Evolutionary conservation across 306 rosid species (phyloP), one percentile per base, ranked within the genome.

Genomic region (Begonia masoniana): DNA sequence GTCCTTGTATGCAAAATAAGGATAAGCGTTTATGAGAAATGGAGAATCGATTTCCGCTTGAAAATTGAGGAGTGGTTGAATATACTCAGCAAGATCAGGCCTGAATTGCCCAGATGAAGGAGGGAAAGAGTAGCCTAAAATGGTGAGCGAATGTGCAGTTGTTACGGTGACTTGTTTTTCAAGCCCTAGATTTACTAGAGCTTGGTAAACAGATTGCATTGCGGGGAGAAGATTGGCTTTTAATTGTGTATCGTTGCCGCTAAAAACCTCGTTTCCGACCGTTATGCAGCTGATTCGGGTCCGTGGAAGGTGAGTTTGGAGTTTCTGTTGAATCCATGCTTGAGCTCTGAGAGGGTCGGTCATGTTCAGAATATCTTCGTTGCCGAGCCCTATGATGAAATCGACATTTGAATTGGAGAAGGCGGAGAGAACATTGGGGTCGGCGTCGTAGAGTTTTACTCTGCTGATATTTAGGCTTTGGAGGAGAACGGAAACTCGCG

Each of bases 1-100:
- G 41, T 59, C 95, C 36, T 83, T 74, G 62, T 79, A 92, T 1
- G 96, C 95, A 45, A 92, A 92, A 49, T 81, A 92, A 0, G 99
- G 95, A 53, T 92, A 92, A 4, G 96, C 96, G 67, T 92, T 86
- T 71, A 92, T 82, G 96, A 96, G 87, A 57, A 86, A 92, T 2
- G 99, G 99, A 0, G 99, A 53, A 21, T 77, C 83, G 1, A 96
- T 75, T 52, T 31, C 67, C 10, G 75, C 42, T 49, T 86, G 63
- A 83, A 92, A 55, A 68, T 75, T 53, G 83, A 35, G 19, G 85
- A 68, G 39, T 60, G 81, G 93, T 17, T 74, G 59, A 84, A 92
- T 92, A 62, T 67, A 78, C 9, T 53, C 60, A 0, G 76, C 52
- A 10, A 83, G 68, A 17, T 83, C 89, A 10, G 61, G 43, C 23